A percentile compares a stretch with the other conserved stretches of the same genome.
phyloP scores from a whole-genome alignment of 331 rosid genomes.

The Saraca asoca region DNA sequence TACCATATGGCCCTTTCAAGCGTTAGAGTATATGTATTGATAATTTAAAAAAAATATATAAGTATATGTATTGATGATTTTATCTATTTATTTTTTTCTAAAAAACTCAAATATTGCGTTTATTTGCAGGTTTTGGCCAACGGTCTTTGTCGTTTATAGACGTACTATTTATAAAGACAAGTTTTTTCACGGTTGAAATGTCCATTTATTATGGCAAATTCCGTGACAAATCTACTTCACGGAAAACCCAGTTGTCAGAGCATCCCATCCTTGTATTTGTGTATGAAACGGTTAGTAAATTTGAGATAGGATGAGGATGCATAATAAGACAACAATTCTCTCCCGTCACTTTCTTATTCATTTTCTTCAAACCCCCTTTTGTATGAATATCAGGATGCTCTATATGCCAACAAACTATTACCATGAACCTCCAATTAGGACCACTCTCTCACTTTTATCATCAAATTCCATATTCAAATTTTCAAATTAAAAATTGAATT shows the following conservation, averaged over 20 bases:
- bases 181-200: no score
- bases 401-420: no score
- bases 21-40: not conserved
- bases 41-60: no score
- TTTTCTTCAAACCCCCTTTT: not conserved
- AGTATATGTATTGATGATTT: not conserved
- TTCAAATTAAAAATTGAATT: no score
- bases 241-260: no score
- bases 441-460: no score
- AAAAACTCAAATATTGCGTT: no score
- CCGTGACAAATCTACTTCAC: not conserved
- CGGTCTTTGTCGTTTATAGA: no score
- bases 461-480: no score
- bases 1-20: not conserved
- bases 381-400: conserved; percentile 36
- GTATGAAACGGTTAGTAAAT: conserved; percentile 17
- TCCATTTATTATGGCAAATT: not conserved
- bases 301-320: conserved; percentile 12
- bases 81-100: no score
- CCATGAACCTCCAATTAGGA: conserved; percentile 34
- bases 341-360: conserved; percentile 27
- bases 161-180: no score
- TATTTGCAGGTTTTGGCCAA: no score
- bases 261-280: conserved; percentile 29
- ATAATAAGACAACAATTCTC: conserved; percentile 34